These are phyloP conservation scores for Endocladia muricata DNA, from an alignment of 31 red algal genomes.

Conservation along the genomic window DNA sequence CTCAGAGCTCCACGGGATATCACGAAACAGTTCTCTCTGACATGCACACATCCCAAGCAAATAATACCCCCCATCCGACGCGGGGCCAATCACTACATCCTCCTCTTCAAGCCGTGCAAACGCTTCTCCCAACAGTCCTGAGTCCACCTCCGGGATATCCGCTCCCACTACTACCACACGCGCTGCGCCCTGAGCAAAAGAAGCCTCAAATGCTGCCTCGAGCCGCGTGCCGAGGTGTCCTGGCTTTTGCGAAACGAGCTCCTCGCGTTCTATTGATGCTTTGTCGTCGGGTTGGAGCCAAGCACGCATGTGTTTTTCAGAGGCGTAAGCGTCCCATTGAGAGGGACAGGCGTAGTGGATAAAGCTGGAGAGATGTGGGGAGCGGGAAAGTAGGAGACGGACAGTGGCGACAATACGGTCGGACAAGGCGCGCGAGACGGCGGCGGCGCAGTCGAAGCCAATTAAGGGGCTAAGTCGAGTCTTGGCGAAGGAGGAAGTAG, in stretches of 20 bases:
- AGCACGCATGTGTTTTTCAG: neutral
- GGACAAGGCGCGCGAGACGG: slow-evolving; percentile 56
- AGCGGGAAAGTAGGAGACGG: slow-evolving; percentile 1
- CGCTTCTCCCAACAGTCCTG: slow-evolving; percentile 42
- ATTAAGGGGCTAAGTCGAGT: slow-evolving; percentile 77
- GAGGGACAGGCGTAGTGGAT: slow-evolving; percentile 38
- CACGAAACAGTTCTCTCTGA: slow-evolving; percentile 37
- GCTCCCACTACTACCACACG: slow-evolving; percentile 77
- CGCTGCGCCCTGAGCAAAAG: slow-evolving; percentile 29
- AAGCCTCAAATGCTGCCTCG: slow-evolving; percentile 36
- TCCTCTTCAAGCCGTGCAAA: slow-evolving; percentile 44
- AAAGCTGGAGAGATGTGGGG: neutral
- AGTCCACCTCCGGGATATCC: slow-evolving; percentile 61
- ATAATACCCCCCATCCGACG: slow-evolving; percentile 92
- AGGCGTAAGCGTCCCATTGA: neutral
- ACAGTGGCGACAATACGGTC: slow-evolving; percentile 46
- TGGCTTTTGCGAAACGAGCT: slow-evolving; percentile 24
- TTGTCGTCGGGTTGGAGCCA: slow-evolving; percentile 4
- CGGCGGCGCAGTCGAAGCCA: slow-evolving; percentile 64
- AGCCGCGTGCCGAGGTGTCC: slow-evolving; percentile 74
- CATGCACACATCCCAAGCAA: slow-evolving; percentile 60
- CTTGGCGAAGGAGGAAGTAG: slow-evolving; percentile 77
- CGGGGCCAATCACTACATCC: slow-evolving; percentile 82
- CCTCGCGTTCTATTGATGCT: slow-evolving; percentile 3
- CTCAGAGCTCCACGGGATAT: slow-evolving; percentile 71